Percentiles rank a stretch among this genome's conserved stretches.
These are phyloP conservation scores for Yamadazyma sp. DNA, from an alignment of 805 yeast genomes.

Conservation along the genomic window DNA sequence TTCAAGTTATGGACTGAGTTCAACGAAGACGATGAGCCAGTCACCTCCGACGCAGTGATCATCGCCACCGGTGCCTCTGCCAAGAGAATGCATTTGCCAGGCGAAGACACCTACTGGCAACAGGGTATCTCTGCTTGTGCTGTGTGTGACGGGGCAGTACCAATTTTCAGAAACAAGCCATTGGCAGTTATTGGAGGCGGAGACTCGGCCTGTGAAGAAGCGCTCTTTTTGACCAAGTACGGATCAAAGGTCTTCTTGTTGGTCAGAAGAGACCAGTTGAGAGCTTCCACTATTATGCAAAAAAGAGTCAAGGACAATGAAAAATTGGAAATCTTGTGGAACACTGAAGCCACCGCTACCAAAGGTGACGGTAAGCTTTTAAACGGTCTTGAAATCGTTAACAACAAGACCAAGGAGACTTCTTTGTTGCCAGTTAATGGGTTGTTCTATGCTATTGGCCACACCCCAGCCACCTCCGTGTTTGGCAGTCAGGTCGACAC, in stretches of 20 bases:
- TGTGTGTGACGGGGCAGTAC: conserved; percentile 99
- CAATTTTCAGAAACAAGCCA: conserved; percentile 97
- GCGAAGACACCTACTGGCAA: conserved; percentile 99
- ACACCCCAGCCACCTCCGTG: conserved; percentile 88
- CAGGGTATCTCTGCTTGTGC: conserved; percentile 99
- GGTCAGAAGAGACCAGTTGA: conserved; percentile 89
- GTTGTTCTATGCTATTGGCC: conserved; percentile 97
- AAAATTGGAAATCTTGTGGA: conserved; percentile 86
- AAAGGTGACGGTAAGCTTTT: conserved; percentile 91
- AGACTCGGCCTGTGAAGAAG: conserved; percentile 99
- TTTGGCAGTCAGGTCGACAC: conserved; percentile 76
- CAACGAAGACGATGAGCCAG: conserved; percentile 87
- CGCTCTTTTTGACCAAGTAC: conserved; percentile 92
- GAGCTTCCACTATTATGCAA: conserved; percentile 97
- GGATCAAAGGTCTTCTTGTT: conserved; percentile 93
- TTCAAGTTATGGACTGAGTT: conserved; percentile 97
- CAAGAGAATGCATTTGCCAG: conserved; percentile 88
- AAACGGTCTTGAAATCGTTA: conserved; percentile 59
- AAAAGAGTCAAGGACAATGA: conserved; percentile 82
- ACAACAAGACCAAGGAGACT: conserved; percentile 69
- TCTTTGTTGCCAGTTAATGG: conserved; percentile 80
- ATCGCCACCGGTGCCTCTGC: conserved; percentile 99
- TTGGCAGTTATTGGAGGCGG: conserved; percentile 99
- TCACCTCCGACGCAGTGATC: conserved; percentile 89
- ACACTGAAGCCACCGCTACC: conserved; percentile 83